Evolutionary conservation across 352 stramenopile species (phyloP).

Genomic region (Elongisporangium anandrum): DNA sequence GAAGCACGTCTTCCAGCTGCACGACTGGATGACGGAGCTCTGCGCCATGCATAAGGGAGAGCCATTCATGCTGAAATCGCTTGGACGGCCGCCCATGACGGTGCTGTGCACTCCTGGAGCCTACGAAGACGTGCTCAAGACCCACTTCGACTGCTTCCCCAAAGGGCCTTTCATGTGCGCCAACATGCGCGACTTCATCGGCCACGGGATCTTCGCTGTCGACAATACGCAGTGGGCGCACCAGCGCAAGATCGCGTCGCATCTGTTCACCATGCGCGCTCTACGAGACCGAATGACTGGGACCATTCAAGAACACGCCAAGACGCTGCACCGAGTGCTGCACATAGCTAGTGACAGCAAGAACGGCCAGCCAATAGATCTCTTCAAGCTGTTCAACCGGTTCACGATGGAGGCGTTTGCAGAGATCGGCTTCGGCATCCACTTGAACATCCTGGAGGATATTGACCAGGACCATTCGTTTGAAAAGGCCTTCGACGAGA

Average conservation of each 20-base stretch:
- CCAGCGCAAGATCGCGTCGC: conserved; percentile 77
- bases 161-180: conserved; percentile 35
- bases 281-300: conserved; percentile 40
- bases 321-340: conserved; percentile 22
- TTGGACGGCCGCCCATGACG: conserved; percentile 16
- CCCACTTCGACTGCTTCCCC: conserved; percentile 50
- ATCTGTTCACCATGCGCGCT: conserved; percentile 75
- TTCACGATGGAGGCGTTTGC: conserved; percentile 37
- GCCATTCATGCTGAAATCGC: conserved; percentile 18
- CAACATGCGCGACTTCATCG: conserved; percentile 47
- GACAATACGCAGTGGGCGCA: conserved; percentile 48
- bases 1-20: conserved; percentile 20
- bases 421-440: conserved; percentile 34
- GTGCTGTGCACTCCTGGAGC: conserved; percentile 24
- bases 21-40: conserved; percentile 31
- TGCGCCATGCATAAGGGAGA: conserved; percentile 18
- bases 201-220: conserved; percentile 57
- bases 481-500: conserved; percentile 20
- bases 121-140: conserved; percentile 47
- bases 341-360: not conserved
- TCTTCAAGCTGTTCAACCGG: conserved; percentile 12
- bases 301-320: conserved; percentile 19
- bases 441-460: conserved; percentile 14
- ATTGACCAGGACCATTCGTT: conserved; percentile 15
- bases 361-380: conserved; percentile 23